phyloP scores from a whole-genome alignment of 1,284 basidiomycete genomes.

The Pascua sp. region DNA sequence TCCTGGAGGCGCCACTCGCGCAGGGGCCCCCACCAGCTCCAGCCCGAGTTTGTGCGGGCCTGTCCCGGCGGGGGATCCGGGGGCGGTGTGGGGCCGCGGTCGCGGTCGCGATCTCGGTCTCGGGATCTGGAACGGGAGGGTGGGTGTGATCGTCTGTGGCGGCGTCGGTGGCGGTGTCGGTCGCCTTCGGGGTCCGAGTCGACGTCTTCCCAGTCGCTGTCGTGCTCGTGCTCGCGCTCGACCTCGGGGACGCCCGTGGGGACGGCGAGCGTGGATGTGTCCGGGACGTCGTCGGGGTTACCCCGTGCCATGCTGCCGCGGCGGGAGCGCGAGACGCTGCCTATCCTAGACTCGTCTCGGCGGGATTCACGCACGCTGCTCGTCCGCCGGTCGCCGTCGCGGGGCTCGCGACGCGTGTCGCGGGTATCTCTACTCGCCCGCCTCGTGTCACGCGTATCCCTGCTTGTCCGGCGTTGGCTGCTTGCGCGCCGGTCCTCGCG shows the following conservation, averaged over 20 bases:
- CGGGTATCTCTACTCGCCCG: neutral
- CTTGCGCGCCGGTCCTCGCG: neutral
- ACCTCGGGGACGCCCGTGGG: neutral
- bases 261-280: too few relatives aligned
- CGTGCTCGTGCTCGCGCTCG: constrained; percentile 4
- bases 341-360: too few relatives aligned
- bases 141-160: too few relatives aligned
- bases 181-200: constrained; percentile 3
- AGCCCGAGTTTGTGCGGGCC: constrained; percentile 16
- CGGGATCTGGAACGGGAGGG: too few relatives aligned
- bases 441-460: neutral
- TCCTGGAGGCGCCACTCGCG: constrained; percentile 42
- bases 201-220: constrained; percentile 14
- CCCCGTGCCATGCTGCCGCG: too few relatives aligned
- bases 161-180: too few relatives aligned
- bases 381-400: too few relatives aligned
- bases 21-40: constrained; percentile 49
- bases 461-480: neutral
- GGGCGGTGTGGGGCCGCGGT: too few relatives aligned
- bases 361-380: too few relatives aligned
- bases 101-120: neutral
- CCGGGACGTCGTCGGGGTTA: too few relatives aligned
- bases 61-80: too few relatives aligned
- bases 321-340: too few relatives aligned
- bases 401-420: neutral